These are phyloP conservation scores for Lignosus rhinocerotis DNA, from an alignment of 1,284 basidiomycete genomes.

Conservation along the genomic window DNA sequence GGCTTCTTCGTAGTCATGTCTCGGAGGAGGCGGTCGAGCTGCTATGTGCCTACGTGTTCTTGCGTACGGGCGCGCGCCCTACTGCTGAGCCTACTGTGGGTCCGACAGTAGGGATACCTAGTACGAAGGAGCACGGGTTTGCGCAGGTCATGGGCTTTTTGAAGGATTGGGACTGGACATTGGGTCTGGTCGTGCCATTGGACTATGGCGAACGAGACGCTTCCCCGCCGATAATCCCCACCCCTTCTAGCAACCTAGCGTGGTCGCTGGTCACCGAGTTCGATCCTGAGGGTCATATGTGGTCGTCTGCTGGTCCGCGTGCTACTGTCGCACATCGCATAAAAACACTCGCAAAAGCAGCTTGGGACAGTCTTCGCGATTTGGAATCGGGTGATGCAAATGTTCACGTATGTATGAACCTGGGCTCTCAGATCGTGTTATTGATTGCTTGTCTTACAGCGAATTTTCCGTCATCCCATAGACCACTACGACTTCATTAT, in stretches of 20 bases:
- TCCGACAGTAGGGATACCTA: constrained; percentile 46
- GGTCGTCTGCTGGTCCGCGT: constrained; percentile 70
- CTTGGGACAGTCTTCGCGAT: constrained; percentile 49
- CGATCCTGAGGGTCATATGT: constrained; percentile 75
- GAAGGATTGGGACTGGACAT: constrained; percentile 84
- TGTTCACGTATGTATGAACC: constrained; percentile 48
- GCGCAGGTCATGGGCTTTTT: constrained; percentile 75
- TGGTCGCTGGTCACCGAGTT: constrained; percentile 86
- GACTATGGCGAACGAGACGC: constrained; percentile 41
- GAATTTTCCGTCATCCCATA: constrained; percentile 82
- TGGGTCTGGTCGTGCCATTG: constrained; percentile 61
- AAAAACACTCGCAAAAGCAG: constrained; percentile 71
- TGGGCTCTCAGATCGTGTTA: not conserved
- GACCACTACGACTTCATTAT: constrained; percentile 88
- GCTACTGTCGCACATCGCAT: constrained; percentile 72
- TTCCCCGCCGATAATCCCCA: constrained; percentile 7
- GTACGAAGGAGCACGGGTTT: constrained; percentile 82
- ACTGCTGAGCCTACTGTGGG: constrained; percentile 32
- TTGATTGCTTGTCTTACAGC: constrained; percentile 40
- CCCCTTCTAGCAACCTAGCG: constrained; percentile 47
- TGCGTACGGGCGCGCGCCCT: constrained; percentile 36
- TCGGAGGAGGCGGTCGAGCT: constrained; percentile 84
- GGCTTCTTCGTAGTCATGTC: constrained; percentile 75
- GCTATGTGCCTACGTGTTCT: constrained; percentile 71
- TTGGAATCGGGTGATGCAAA: constrained; percentile 48